Percentiles rank a stretch among this genome's conserved stretches.
These are phyloP conservation scores for Aureobasidium vineae DNA, from an alignment of 2,329 filamentous ascomycete species.

Conservation along the genomic window DNA sequence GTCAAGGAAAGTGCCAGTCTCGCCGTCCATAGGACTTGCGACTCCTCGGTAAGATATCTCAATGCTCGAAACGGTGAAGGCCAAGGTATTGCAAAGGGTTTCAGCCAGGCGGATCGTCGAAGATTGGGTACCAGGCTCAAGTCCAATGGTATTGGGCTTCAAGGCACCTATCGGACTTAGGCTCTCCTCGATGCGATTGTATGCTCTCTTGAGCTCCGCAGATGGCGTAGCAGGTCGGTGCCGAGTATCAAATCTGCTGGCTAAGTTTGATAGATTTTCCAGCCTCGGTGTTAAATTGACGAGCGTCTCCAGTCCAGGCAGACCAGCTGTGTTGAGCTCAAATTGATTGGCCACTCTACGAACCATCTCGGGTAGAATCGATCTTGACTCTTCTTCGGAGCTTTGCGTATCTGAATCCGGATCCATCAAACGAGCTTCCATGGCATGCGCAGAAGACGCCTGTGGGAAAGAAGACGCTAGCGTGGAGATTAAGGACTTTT, in stretches of 20 bases:
- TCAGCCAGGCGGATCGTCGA: constrained; percentile 14
- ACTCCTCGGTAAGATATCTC: constrained; percentile 91
- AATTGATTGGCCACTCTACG: constrained; percentile 22
- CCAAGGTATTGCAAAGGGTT: constrained; percentile 29
- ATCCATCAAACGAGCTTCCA: neutral
- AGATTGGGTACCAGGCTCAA: constrained; percentile 21
- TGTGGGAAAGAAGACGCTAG: constrained; percentile 21
- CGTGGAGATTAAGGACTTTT: constrained; percentile 12
- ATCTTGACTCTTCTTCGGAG: constrained; percentile 21
- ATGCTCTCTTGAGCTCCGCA: constrained; percentile 51
- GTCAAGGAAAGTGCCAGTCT: constrained; percentile 72
- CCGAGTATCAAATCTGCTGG: constrained; percentile 5
- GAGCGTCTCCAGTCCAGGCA: constrained; percentile 7
- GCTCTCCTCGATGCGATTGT: constrained; percentile 55
- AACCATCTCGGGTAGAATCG: constrained; percentile 20
- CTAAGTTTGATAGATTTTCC: constrained; percentile 11
- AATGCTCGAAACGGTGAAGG: constrained; percentile 76
- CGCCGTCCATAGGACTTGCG: constrained; percentile 60
- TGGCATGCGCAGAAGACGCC: neutral
- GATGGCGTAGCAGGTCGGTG: constrained; percentile 7
- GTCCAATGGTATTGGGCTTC: neutral
- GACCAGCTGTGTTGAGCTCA: neutral
- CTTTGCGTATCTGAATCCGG: constrained; percentile 4
- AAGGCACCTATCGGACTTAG: constrained; percentile 15
- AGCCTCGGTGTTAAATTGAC: constrained; percentile 16